Evolutionary conservation across 768 basidiomycete species (phyloP).

Genomic region (Melanogaster broomeanus): DNA sequence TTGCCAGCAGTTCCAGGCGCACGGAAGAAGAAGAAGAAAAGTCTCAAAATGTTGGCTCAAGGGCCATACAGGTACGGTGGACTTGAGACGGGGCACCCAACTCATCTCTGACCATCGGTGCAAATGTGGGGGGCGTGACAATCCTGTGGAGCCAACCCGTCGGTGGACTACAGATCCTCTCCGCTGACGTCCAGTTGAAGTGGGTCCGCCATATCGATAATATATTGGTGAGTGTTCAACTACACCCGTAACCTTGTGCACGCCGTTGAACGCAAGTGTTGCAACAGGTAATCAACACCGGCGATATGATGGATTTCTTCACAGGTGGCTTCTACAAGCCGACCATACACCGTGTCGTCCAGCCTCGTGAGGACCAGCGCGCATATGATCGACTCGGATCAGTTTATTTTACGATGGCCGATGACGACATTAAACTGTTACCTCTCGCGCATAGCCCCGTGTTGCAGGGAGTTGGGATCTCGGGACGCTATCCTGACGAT

Average conservation of each 20-base stretch:
- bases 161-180: conserved; percentile 56
- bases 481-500: too few relatives aligned
- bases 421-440: conserved; percentile 48
- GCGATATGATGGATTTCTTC: too few relatives aligned
- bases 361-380: conserved; percentile 55
- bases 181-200: conserved; percentile 52
- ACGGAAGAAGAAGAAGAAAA: conserved; percentile 48
- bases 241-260: conserved; percentile 42
- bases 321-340: conserved; percentile 61
- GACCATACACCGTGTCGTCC: conserved; percentile 62
- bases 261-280: neutral
- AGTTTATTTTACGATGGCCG: conserved; percentile 56
- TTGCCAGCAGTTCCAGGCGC: conserved; percentile 44
- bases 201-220: conserved; percentile 62
- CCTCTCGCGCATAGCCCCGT: conserved; percentile 47
- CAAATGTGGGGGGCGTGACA: conserved; percentile 55
- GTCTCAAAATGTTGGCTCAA: conserved; percentile 58
- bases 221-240: too few relatives aligned
- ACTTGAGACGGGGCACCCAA: neutral
- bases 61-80: too few relatives aligned
- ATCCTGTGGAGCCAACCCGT: conserved; percentile 64
- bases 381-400: conserved; percentile 49
- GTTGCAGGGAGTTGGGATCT: too few relatives aligned
- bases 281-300: conserved; percentile 56
- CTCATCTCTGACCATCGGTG: conserved; percentile 39